A percentile compares a stretch with the other conserved stretches of the same genome.
Evolutionary conservation across 768 basidiomycete genomes (phyloP).

Genomic region (Auricularia sp.): DNA sequence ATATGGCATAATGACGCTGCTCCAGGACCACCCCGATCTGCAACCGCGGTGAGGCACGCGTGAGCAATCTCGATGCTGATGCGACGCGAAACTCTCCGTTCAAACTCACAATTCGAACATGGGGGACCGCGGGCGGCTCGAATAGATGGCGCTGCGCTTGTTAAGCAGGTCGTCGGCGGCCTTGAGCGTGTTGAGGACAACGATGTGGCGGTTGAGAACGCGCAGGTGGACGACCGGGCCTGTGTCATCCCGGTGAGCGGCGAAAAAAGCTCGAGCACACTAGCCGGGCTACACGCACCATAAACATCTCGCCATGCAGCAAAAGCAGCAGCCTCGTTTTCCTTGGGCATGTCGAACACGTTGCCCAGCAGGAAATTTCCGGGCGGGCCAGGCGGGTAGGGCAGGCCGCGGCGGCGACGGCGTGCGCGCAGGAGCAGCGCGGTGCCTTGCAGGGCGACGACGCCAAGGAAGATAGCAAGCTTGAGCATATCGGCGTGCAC

Average conservation of each 20-base stretch:
- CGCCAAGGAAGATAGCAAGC: not conserved
- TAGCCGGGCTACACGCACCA: not conserved
- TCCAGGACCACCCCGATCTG: not conserved
- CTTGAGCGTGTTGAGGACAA: constrained; percentile 23
- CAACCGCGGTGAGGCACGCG: not conserved
- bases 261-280: not conserved
- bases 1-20: not conserved
- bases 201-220: constrained; percentile 9
- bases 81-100: not conserved
- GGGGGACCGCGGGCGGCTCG: constrained; percentile 15
- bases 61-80: not conserved
- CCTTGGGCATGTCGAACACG: not conserved
- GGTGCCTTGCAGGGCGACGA: not conserved
- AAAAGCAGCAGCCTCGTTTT: not conserved
- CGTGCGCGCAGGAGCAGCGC: not conserved
- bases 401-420: not conserved
- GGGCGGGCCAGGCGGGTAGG: not conserved
- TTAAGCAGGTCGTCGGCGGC: constrained; percentile 30
- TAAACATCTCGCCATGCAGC: not conserved
- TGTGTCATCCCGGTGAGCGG: not conserved
- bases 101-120: constrained; percentile 4
- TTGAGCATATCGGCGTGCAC: not conserved
- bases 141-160: constrained; percentile 21
- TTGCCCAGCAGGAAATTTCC: not conserved
- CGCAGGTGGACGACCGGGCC: not conserved